These are phyloP conservation scores for Noccaea caerulescens DNA, from an alignment of 345 rosid species.

Conservation along the genomic window DNA sequence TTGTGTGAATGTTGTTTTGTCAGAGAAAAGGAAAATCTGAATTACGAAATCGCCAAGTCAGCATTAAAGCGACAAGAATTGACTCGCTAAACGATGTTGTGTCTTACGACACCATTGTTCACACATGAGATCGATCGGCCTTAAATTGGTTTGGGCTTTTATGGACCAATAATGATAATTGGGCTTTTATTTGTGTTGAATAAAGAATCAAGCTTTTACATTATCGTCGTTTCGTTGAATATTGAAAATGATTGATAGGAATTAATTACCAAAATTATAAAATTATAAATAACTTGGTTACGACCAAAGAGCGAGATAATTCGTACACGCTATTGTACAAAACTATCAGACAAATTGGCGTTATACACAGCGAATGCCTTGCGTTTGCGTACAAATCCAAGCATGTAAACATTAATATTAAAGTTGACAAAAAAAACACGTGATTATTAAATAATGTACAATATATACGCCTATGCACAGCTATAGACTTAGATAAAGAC, in stretches of 20 bases:
- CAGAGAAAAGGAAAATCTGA: constrained; percentile 39
- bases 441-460: neutral
- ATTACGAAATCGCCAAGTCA: constrained; percentile 41
- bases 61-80: constrained; percentile 39
- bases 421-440: constrained; percentile 15
- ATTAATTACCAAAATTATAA: constrained; percentile 12
- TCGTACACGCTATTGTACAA: constrained; percentile 29
- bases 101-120: constrained; percentile 37
- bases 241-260: constrained; percentile 13
- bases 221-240: neutral
- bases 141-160: neutral
- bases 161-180: neutral
- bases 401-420: constrained; percentile 16
- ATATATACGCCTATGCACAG: neutral
- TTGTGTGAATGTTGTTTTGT: constrained; percentile 24
- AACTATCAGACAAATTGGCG: constrained; percentile 27
- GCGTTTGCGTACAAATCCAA: constrained; percentile 34
- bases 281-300: neutral
- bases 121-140: neutral
- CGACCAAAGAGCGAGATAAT: constrained; percentile 13
- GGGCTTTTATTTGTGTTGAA: neutral
- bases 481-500: neutral
- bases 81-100: constrained; percentile 29
- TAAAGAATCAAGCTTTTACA: neutral
- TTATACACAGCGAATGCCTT: constrained; percentile 11